Percentiles rank a stretch among this genome's conserved stretches.
Evolutionary conservation across 2,329 filamentous ascomycete species (phyloP).

Genomic region (Microcera coccophila): DNA sequence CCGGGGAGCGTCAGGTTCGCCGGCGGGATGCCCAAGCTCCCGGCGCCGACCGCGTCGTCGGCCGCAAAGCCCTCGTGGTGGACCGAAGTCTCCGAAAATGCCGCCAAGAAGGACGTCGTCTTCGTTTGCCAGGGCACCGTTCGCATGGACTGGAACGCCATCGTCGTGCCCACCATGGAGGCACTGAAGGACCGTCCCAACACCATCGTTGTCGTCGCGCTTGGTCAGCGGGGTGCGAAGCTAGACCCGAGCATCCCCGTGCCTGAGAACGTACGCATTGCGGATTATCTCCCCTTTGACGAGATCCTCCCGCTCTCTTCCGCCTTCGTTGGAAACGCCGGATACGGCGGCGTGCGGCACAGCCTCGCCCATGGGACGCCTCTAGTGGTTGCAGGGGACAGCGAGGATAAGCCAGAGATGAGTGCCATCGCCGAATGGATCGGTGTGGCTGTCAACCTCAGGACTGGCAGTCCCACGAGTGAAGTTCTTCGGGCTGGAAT

Average conservation of each 20-base stretch:
- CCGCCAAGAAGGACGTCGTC: background rate
- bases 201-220: constrained; percentile 1
- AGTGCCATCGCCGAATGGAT: background rate
- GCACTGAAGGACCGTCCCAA: constrained; percentile 1
- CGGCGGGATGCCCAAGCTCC: background rate
- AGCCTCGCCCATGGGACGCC: background rate
- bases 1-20: background rate
- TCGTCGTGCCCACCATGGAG: constrained; percentile 1
- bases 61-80: background rate
- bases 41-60: background rate
- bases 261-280: background rate
- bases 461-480: background rate
- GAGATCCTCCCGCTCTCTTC: constrained; percentile 1
- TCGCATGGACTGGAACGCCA: background rate
- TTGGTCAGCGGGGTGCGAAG: background rate
- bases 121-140: constrained; percentile 2
- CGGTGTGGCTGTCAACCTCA: constrained; percentile 1
- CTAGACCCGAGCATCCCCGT: background rate
- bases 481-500: background rate
- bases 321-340: constrained; percentile 1
- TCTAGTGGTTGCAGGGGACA: background rate
- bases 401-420: constrained; percentile 1
- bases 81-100: background rate
- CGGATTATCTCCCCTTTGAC: constrained; percentile 1
- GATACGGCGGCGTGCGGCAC: background rate